Evolutionary conservation across 441 rosid species (phyloP).

Genomic region (Jatropha multifida): DNA sequence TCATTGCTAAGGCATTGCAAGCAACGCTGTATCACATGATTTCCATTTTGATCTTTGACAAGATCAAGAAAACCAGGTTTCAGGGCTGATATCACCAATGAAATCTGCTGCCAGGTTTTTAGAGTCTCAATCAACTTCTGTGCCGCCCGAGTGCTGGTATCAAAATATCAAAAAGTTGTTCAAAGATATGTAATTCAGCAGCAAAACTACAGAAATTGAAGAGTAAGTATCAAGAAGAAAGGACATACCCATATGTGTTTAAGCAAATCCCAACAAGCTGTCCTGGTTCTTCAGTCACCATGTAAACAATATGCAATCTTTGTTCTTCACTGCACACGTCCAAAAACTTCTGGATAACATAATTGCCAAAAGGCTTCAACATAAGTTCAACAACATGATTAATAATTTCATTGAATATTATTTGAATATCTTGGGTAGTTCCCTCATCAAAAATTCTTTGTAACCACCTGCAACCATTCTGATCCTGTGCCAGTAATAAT

Average conservation of each 20-base stretch:
- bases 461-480: slow-evolving; percentile 64
- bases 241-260: slow-evolving; percentile 72
- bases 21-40: slow-evolving; percentile 81
- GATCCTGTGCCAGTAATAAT: slow-evolving; percentile 67
- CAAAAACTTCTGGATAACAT: slow-evolving; percentile 73
- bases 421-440: slow-evolving; percentile 32
- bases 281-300: slow-evolving; percentile 47
- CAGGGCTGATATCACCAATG: slow-evolving; percentile 46
- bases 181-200: neutral
- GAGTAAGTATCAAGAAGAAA: neutral
- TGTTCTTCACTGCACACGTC: slow-evolving; percentile 66
- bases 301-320: slow-evolving; percentile 42
- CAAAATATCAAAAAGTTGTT: slow-evolving; percentile 17
- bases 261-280: slow-evolving; percentile 61
- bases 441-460: slow-evolving; percentile 75
- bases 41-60: slow-evolving; percentile 72
- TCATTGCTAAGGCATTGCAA: slow-evolving; percentile 52
- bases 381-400: slow-evolving; percentile 57
- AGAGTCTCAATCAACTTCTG: slow-evolving; percentile 80
- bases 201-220: neutral
- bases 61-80: slow-evolving; percentile 66
- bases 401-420: slow-evolving; percentile 49
- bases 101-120: slow-evolving; percentile 57
- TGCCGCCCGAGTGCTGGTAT: slow-evolving; percentile 70
- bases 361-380: slow-evolving; percentile 75